Conservation (phyloP, 139 green algal species). For the Spirogloea muscicola region DNA sequence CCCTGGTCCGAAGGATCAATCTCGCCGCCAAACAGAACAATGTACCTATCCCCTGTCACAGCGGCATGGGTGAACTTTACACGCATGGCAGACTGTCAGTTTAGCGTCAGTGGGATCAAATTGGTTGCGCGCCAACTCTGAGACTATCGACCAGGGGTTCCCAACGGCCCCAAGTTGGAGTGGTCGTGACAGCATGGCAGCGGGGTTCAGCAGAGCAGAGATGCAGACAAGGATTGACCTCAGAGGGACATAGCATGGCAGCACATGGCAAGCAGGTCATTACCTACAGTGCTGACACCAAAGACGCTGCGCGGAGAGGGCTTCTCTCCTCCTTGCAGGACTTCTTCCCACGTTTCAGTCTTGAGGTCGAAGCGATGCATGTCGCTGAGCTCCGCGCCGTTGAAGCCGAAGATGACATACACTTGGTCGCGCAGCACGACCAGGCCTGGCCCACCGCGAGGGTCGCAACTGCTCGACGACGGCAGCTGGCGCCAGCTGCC, state of each 20-base stretch:
- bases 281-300: too few relatives aligned
- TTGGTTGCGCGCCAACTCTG: too few relatives aligned
- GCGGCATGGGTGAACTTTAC: too few relatives aligned
- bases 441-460: neutral
- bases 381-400: conserved; percentile 17
- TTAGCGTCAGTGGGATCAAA: too few relatives aligned
- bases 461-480: neutral
- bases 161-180: too few relatives aligned
- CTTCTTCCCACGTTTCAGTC: conserved; percentile 27
- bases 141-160: too few relatives aligned
- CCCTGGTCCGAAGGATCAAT: conserved; percentile 57
- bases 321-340: neutral
- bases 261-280: too few relatives aligned
- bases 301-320: conserved; percentile 6
- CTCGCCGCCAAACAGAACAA: conserved; percentile 54
- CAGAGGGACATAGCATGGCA: too few relatives aligned
- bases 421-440: conserved; percentile 1
- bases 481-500: conserved; percentile 51
- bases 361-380: conserved; percentile 26
- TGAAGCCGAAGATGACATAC: conserved; percentile 17
- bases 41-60: conserved; percentile 32
- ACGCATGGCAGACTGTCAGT: too few relatives aligned
- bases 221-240: too few relatives aligned
- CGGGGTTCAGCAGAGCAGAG: too few relatives aligned
- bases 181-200: too few relatives aligned